Evolutionary conservation across 2,329 filamentous ascomycete species (phyloP).

Genomic region (Exophiala lecanii-corni): DNA sequence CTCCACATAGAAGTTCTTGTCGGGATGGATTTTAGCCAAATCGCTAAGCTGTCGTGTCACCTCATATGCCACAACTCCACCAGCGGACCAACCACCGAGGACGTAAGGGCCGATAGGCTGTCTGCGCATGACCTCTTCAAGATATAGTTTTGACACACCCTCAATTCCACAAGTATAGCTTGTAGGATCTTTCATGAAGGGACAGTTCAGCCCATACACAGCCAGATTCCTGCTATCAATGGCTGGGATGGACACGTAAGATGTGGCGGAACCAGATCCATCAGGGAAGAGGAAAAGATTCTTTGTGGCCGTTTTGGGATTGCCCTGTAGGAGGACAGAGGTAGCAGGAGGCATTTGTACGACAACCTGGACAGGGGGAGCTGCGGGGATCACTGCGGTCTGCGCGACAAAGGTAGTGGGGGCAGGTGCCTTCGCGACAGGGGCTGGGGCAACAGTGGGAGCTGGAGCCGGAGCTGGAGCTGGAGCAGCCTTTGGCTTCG

Average conservation of each 20-base stretch:
- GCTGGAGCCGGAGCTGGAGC: conserved; percentile 30
- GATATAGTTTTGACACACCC: conserved; percentile 29
- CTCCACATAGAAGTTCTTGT: conserved; percentile 41
- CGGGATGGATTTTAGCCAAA: conserved; percentile 23
- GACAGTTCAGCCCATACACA: conserved; percentile 41
- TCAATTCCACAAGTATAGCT: conserved; percentile 29
- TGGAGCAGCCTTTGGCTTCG: conserved; percentile 33
- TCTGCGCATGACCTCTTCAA: conserved; percentile 29
- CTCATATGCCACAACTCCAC: conserved; percentile 36
- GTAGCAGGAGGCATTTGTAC: conserved; percentile 36
- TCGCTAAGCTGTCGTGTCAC: conserved; percentile 29
- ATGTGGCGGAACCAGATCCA: conserved; percentile 44
- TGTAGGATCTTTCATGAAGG: conserved; percentile 39
- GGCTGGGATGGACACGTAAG: conserved; percentile 40
- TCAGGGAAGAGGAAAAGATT: conserved; percentile 43
- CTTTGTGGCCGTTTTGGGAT: conserved; percentile 39
- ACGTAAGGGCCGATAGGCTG: conserved; percentile 37
- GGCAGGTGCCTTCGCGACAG: conserved; percentile 18
- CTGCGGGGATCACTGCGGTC: conserved; percentile 26
- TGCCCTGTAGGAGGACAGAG: conserved; percentile 41
- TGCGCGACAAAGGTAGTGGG: conserved; percentile 26
- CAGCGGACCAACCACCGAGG: conserved; percentile 36
- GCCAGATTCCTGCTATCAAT: conserved; percentile 37
- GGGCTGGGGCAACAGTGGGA: conserved; percentile 14
- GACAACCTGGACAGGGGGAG: conserved; percentile 23